Evolutionary conservation across 768 basidiomycete species (phyloP), one percentile per base, ranked within the genome.

Genomic region (Phlebiopsis gigantea): DNA sequence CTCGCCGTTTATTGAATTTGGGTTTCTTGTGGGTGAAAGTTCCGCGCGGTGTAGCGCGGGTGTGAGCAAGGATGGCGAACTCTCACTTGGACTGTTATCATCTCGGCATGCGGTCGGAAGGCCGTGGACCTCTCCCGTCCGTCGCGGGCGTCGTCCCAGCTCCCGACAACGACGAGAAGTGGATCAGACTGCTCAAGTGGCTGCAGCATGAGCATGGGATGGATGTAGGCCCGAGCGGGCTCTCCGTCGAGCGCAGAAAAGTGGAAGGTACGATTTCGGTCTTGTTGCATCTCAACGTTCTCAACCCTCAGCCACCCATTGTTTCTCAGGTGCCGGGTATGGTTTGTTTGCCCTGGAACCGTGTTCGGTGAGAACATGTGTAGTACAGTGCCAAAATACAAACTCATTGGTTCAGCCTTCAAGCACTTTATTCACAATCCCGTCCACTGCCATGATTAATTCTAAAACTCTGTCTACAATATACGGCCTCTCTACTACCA

Each of bases 391-490:
- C 26, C 6, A 28, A 9, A 29, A 30, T 48, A 28, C 28, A 29
- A n/a, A 21, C 47, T 21, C 14, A 48, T 48, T 30, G 26, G 26
- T 67, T 73, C 64, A 84, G 70, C 79, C 84, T 29, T 79, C 77
- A 12, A 75, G 79, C 0, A 73, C 73, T 0, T 71, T 98, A 21
- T 82, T 97, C 67, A 77, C 76, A 4, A 73, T 97, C 8, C 95
- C 95, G 1, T 75, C 81, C 2, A 72, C 71, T 12, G 84, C 85
- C 0, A 71, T 97, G 60, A 72, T 96, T 61, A 98, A 95, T 70
- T 71, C 76, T 39, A 73, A 76, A 46, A 94, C 93, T 0, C 77
- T 97, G 30, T 68, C 71, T 22, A 72, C 77, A 2, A 72, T 81
- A 42, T 88, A 93, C 70, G 34, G 34, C 17, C 34, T 39, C 8